Percentiles rank a stretch among this genome's conserved stretches.
Evolutionary conservation across 2,329 filamentous ascomycete species (phyloP).

Genomic region (Fusarium sp.): DNA sequence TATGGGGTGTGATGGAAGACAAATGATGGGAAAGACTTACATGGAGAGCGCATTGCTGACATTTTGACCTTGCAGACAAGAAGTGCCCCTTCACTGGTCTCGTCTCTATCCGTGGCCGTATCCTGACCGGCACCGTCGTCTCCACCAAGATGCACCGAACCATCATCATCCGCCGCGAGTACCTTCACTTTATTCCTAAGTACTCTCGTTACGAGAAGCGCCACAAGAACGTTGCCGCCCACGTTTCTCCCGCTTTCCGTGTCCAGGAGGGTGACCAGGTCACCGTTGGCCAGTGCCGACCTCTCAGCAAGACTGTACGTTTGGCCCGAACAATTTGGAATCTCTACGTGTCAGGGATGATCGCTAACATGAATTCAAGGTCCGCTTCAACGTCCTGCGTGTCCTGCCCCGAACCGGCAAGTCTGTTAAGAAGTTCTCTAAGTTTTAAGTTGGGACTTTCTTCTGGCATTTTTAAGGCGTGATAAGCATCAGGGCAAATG

Average conservation of each 20-base stretch:
- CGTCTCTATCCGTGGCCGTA: slow-evolving; percentile 99
- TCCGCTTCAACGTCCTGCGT: slow-evolving; percentile 99
- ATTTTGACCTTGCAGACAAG: slow-evolving; percentile 78
- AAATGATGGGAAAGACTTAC: neutral
- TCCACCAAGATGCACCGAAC: slow-evolving; percentile 99
- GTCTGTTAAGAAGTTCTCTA: slow-evolving; percentile 96
- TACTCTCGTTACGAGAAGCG: slow-evolving; percentile 99
- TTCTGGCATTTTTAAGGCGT: slow-evolving; percentile 68
- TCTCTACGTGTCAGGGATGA: neutral
- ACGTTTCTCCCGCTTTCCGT: slow-evolving; percentile 99
- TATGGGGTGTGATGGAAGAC: neutral
- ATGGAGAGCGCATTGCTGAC: slow-evolving; percentile 41
- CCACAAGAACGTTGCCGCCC: slow-evolving; percentile 99
- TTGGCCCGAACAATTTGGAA: slow-evolving; percentile 22
- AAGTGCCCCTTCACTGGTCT: slow-evolving; percentile 99
- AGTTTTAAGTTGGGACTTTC: slow-evolving; percentile 81
- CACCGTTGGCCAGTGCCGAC: slow-evolving; percentile 99
- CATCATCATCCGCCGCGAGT: slow-evolving; percentile 98
- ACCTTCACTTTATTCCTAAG: slow-evolving; percentile 99
- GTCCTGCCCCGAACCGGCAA: slow-evolving; percentile 98
- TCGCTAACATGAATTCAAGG: slow-evolving; percentile 62
- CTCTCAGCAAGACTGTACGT: slow-evolving; percentile 99
- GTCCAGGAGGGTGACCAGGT: slow-evolving; percentile 99
- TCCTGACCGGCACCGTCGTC: slow-evolving; percentile 98
- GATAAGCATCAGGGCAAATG: slow-evolving; percentile 58